These are phyloP conservation scores for Arthroderma sp. DNA, from an alignment of 2,329 filamentous ascomycete genomes.

Conservation along the genomic window DNA sequence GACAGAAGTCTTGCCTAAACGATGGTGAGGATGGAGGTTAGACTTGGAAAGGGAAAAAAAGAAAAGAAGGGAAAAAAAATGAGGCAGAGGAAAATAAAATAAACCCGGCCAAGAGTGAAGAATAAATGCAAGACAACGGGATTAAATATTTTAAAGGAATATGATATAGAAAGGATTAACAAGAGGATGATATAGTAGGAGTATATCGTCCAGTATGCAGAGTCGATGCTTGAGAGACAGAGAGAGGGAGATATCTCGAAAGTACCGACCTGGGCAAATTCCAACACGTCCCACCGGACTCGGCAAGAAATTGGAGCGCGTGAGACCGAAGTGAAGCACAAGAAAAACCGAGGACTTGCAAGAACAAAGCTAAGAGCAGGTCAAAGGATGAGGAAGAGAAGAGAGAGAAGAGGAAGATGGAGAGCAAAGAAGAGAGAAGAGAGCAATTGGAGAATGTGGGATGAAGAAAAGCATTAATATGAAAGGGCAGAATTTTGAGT, in stretches of 20 bases:
- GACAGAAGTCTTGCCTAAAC: no score
- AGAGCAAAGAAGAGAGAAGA: background rate
- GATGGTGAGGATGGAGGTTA: no score
- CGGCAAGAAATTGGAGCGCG: background rate
- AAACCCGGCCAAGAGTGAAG: no score
- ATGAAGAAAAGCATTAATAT: background rate
- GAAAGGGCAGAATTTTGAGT: slow-evolving; percentile 6
- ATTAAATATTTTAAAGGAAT: no score
- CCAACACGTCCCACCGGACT: slow-evolving; percentile 3
- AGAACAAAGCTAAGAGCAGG: slow-evolving; percentile 2
- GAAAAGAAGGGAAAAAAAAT: no score
- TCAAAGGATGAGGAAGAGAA: slow-evolving; percentile 5
- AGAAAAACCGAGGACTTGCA: slow-evolving; percentile 3
- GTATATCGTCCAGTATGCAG: slow-evolving; percentile 2
- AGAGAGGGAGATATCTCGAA: no score
- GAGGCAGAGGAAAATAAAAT: no score
- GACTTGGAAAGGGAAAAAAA: no score
- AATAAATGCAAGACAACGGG: no score
- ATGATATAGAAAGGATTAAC: slow-evolving; percentile 1
- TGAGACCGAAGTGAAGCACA: slow-evolving; percentile 2
- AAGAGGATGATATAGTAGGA: background rate
- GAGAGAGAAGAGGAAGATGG: slow-evolving; percentile 5
- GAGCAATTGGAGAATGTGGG: background rate
- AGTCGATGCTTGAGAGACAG: background rate
- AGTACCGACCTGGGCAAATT: background rate